A percentile compares a stretch with the other conserved stretches of the same genome.
phyloP scores from a whole-genome alignment of 345 rosid species.

The Raphanus sativus region DNA sequence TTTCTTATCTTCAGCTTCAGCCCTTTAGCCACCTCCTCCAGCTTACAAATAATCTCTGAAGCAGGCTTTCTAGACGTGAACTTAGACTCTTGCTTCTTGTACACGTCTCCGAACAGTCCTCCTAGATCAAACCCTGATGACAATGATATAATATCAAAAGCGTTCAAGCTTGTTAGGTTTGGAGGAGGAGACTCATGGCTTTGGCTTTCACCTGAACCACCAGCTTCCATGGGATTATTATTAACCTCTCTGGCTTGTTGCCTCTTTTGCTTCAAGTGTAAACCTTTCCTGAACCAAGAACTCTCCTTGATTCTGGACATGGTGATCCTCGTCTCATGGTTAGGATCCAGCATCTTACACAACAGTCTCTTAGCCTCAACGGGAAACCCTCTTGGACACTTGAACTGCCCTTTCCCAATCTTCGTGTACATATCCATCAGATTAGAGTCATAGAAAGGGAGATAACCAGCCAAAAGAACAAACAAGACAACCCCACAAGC shows the following conservation, averaged over 20 bases:
- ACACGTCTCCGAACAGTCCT: conserved; percentile 52
- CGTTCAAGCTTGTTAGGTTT: conserved; percentile 53
- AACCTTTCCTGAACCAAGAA: conserved; percentile 67
- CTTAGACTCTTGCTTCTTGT: conserved; percentile 49
- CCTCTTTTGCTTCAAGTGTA: conserved; percentile 45
- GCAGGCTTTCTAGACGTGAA: conserved; percentile 64
- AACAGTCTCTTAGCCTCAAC: conserved; percentile 54
- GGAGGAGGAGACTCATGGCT: conserved; percentile 28
- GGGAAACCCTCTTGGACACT: conserved; percentile 64
- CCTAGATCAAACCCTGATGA: conserved; percentile 73
- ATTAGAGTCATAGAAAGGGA: conserved; percentile 75
- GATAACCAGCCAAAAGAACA: conserved; percentile 75
- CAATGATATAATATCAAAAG: conserved; percentile 67
- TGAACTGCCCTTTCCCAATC: conserved; percentile 62
- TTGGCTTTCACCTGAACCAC: conserved; percentile 29
- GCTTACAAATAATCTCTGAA: conserved; percentile 57
- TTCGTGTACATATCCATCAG: conserved; percentile 76
- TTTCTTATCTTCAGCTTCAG: conserved; percentile 60
- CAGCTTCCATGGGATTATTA: conserved; percentile 18
- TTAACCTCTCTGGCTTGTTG: conserved; percentile 34
- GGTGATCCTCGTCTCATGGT: conserved; percentile 57
- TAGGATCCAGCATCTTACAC: conserved; percentile 58
- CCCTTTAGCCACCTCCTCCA: conserved; percentile 52
- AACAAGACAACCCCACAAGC: conserved; percentile 79
- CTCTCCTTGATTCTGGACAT: conserved; percentile 60